phyloP scores from a whole-genome alignment of 2,329 filamentous ascomycete species.

The Huntiella decipiens region DNA sequence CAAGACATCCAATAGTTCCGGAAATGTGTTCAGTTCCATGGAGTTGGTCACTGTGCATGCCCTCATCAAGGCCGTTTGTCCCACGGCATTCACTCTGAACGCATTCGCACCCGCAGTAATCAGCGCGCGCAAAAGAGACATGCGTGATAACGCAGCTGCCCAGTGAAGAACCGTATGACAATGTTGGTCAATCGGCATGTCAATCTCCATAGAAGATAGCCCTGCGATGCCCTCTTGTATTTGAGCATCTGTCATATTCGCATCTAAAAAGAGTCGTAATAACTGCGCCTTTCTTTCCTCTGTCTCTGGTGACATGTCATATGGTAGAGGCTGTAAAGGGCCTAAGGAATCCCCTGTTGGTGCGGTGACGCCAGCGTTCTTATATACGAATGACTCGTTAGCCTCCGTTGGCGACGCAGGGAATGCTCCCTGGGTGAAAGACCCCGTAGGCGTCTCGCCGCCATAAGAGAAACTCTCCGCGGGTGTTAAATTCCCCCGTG shows the following conservation, averaged over 20 bases:
- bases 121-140: conserved; percentile 62
- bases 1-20: conserved; percentile 73
- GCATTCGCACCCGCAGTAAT: conserved; percentile 75
- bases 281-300: conserved; percentile 67
- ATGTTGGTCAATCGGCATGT: conserved; percentile 78
- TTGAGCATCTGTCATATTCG: conserved; percentile 47
- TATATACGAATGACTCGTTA: conserved; percentile 60
- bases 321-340: conserved; percentile 46
- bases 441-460: conserved; percentile 25
- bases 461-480: conserved; percentile 36
- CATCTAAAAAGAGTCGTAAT: conserved; percentile 66
- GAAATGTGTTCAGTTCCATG: conserved; percentile 75
- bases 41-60: conserved; percentile 90
- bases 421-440: conserved; percentile 27
- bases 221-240: conserved; percentile 60
- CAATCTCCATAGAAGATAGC: conserved; percentile 62
- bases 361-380: conserved; percentile 21
- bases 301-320: conserved; percentile 40
- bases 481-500: conserved; percentile 34
- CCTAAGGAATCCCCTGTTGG: conserved; percentile 28
- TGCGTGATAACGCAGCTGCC: conserved; percentile 81
- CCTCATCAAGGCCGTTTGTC: conserved; percentile 83
- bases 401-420: conserved; percentile 61
- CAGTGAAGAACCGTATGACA: conserved; percentile 86
- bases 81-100: conserved; percentile 68